A percentile compares a stretch with the other conserved stretches of the same genome.
Evolutionary conservation across 108 stramenopile genomes (phyloP).

Genomic region (Epithemia pelagica): DNA sequence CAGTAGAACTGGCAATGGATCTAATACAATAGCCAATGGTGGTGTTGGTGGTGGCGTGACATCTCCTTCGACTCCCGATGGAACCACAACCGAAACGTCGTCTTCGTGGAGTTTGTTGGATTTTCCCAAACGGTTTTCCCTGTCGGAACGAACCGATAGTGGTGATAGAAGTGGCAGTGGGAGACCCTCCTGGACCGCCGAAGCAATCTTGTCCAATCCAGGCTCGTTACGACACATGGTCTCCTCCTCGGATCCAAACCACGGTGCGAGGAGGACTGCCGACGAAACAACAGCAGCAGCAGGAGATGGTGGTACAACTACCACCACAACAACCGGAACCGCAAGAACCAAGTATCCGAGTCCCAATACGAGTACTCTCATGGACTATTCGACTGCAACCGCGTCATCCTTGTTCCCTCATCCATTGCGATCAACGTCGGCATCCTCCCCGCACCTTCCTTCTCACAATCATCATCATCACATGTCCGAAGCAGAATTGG

Average conservation of each 20-base stretch:
- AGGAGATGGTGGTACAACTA: neutral
- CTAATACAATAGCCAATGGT: neutral
- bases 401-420: constrained; percentile 18
- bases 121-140: neutral
- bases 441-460: no score
- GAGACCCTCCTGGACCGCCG: neutral
- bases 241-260: no score
- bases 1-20: neutral
- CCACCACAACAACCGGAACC: neutral
- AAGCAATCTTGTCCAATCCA: neutral
- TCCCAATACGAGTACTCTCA: neutral
- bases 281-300: neutral
- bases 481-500: constrained; percentile 24
- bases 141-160: neutral
- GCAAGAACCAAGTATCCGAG: no score
- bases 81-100: neutral
- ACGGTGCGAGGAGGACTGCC: no score
- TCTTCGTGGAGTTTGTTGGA: neutral
- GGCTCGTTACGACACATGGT: neutral
- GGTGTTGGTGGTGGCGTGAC: neutral
- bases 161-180: neutral
- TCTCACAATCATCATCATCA: neutral
- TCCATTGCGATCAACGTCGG: constrained; percentile 20
- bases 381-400: neutral
- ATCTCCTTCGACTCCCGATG: neutral